A percentile compares a stretch with the other conserved stretches of the same genome.
These are phyloP conservation scores for Vinca major DNA, from an alignment of 305 asterid genomes.

Conservation along the genomic window DNA sequence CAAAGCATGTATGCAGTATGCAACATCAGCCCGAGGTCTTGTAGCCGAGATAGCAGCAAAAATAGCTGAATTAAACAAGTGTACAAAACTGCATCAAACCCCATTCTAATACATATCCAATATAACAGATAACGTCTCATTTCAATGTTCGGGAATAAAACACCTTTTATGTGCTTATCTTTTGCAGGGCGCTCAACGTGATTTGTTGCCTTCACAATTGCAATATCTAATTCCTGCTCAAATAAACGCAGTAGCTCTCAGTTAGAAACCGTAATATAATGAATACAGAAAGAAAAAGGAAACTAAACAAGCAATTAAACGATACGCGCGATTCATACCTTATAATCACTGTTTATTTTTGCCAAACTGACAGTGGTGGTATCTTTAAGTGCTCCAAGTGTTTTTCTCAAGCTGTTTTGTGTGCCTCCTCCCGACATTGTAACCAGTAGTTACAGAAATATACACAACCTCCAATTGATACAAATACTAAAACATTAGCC, in stretches of 20 bases:
- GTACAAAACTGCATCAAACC: conserved; percentile 21
- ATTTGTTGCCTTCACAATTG: conserved; percentile 95
- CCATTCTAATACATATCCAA: conserved; percentile 10
- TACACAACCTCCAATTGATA: conserved; percentile 16
- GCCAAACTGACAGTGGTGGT: conserved; percentile 95
- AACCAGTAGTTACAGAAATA: conserved; percentile 26
- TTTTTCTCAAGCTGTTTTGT: conserved; percentile 78
- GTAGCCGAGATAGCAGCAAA: conserved; percentile 78
- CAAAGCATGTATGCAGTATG: conserved; percentile 91
- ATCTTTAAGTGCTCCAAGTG: conserved; percentile 93
- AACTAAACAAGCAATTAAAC: not conserved
- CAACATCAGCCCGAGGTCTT: conserved; percentile 97
- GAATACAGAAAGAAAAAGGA: conserved; percentile 1
- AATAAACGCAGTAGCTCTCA: conserved; percentile 7
- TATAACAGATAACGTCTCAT: not conserved
- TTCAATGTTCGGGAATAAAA: conserved; percentile 4
- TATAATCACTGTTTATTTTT: conserved; percentile 83
- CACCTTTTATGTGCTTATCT: conserved; percentile 87
- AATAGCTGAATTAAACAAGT: conserved; percentile 50
- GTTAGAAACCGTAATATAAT: not conserved
- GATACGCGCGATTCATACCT: conserved; percentile 38
- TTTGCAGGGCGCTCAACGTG: conserved; percentile 94
- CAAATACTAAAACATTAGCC: conserved; percentile 7
- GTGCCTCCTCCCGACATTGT: conserved; percentile 82
- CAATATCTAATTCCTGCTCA: conserved; percentile 82